A percentile compares a stretch with the other conserved stretches of the same genome.
These are phyloP conservation scores for Vigna trinervia DNA, from an alignment of 306 rosid genomes.

Conservation along the genomic window DNA sequence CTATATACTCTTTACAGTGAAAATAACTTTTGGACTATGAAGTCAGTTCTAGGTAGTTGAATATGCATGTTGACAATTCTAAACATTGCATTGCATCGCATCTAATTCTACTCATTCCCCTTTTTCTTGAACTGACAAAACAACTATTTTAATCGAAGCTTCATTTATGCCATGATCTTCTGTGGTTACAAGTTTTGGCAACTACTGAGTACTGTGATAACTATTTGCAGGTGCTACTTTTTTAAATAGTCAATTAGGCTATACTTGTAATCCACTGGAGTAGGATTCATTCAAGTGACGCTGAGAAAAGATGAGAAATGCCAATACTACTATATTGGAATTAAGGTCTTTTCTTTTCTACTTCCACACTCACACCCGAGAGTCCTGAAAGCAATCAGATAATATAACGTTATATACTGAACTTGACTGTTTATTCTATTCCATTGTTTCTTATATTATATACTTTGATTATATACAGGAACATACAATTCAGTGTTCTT, in stretches of 20 bases:
- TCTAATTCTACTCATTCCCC: neutral
- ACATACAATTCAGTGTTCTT: too few species aligned
- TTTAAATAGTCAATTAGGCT: conserved; percentile 67
- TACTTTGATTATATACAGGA: too few species aligned
- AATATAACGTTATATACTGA: too few species aligned
- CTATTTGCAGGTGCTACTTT: conserved; percentile 59
- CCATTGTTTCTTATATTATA: too few species aligned
- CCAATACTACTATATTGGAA: neutral
- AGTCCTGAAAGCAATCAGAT: too few species aligned
- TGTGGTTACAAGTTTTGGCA: conserved; percentile 22
- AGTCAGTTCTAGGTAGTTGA: neutral
- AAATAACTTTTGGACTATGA: too few species aligned
- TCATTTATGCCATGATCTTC: neutral
- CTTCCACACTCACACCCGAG: too few species aligned
- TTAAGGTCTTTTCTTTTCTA: too few species aligned
- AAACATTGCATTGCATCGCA: neutral
- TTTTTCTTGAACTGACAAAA: conserved; percentile 1
- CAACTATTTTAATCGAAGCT: conserved; percentile 18
- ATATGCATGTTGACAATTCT: neutral
- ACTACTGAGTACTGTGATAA: conserved; percentile 26
- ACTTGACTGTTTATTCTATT: too few species aligned
- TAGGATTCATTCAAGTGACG: conserved; percentile 50
- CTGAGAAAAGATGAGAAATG: conserved; percentile 24
- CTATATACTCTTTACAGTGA: neutral
- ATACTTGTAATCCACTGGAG: conserved; percentile 57